A percentile compares a stretch with the other conserved stretches of the same genome.
Evolutionary conservation across 164 flowering plant genomes (phyloP).

Genomic region (Magnolia kwangsiensis): DNA sequence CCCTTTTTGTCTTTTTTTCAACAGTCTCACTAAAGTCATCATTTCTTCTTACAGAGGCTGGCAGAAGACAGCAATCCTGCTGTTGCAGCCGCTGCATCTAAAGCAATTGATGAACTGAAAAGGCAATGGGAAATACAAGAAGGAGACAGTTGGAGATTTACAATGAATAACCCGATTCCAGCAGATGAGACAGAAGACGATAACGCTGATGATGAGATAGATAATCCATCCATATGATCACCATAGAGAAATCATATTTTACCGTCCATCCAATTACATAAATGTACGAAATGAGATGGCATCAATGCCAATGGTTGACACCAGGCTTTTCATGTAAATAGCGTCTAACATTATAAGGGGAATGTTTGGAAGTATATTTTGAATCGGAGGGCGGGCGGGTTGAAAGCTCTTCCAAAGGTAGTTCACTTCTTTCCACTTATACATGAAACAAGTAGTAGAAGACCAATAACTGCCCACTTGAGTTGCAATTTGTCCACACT

Average conservation of each 20-base stretch:
- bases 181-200: constrained; percentile 17
- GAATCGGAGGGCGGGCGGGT: no score
- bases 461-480: no score
- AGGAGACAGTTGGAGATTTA: constrained; percentile 88
- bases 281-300: background rate
- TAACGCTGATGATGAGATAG: constrained; percentile 14
- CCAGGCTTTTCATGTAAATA: background rate
- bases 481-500: no score
- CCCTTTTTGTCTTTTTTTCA: background rate
- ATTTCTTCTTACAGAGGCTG: constrained; percentile 55
- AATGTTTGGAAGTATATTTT: no score
- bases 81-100: constrained; percentile 82
- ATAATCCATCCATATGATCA: constrained; percentile 2
- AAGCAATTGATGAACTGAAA: constrained; percentile 71
- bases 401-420: no score
- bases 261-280: background rate
- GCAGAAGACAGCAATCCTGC: constrained; percentile 90
- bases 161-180: constrained; percentile 38
- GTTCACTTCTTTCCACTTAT: no score
- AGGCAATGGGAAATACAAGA: constrained; percentile 94
- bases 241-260: background rate
- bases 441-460: no score
- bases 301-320: background rate
- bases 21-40: background rate
- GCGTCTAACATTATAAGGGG: no score